Evolutionary conservation across 1,139 yeast species (phyloP).

Genomic region (Geotrichum aggregatum): DNA sequence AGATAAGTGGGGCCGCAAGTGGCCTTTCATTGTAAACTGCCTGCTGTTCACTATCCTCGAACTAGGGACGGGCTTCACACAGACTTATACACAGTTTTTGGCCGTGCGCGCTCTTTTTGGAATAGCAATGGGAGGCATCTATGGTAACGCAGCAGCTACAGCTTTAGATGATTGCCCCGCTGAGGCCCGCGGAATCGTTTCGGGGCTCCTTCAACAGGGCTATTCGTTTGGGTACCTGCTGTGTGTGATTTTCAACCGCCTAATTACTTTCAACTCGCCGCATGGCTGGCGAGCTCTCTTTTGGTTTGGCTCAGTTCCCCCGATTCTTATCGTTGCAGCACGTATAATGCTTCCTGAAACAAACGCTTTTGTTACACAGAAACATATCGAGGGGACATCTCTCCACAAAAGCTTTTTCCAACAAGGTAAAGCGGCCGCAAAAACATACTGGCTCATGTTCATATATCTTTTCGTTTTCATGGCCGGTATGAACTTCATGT

Average conservation of each 20-base stretch:
- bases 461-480: constrained; percentile 52
- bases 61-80: constrained; percentile 68
- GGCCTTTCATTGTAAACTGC: constrained; percentile 59
- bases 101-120: constrained; percentile 68
- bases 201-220: constrained; percentile 69
- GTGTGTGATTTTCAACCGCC: constrained; percentile 59
- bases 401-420: constrained; percentile 32
- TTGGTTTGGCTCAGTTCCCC: constrained; percentile 76
- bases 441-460: constrained; percentile 41
- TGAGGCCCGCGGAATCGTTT: constrained; percentile 54
- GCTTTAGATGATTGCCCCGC: constrained; percentile 64
- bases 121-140: constrained; percentile 66
- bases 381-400: constrained; percentile 35
- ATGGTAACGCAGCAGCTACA: constrained; percentile 63
- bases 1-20: constrained; percentile 68
- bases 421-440: constrained; percentile 33
- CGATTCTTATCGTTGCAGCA: constrained; percentile 53
- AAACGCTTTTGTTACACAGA: constrained; percentile 45
- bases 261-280: constrained; percentile 47
- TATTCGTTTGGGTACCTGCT: constrained; percentile 66
- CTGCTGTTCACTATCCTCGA: constrained; percentile 54
- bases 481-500: constrained; percentile 65
- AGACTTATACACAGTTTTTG: constrained; percentile 58
- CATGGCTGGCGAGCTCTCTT: constrained; percentile 72
- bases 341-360: constrained; percentile 59